phyloP scores from a whole-genome alignment of 306 rosid species.

The Prunus kanzakura region DNA sequence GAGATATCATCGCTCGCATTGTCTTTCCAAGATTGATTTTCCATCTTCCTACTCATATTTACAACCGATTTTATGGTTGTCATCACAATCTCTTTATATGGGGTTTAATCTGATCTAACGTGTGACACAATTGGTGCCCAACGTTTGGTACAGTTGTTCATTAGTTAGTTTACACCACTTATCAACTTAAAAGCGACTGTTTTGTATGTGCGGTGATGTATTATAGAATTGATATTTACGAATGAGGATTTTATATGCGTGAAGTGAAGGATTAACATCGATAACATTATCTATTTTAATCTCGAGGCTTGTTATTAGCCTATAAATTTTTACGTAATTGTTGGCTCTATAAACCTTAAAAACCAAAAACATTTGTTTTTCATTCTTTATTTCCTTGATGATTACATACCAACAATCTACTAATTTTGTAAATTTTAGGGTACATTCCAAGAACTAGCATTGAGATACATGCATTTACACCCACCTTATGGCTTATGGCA shows the following conservation, averaged over 20 bases:
- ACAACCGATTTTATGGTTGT: not conserved
- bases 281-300: too few relatives aligned
- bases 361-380: too few relatives aligned
- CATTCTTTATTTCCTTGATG: too few relatives aligned
- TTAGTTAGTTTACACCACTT: not conserved
- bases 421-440: not conserved
- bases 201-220: too few relatives aligned
- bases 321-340: too few relatives aligned
- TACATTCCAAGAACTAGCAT: constrained; percentile 1
- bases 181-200: too few relatives aligned
- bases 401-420: too few relatives aligned
- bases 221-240: too few relatives aligned
- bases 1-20: constrained; percentile 17
- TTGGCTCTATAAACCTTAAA: too few relatives aligned
- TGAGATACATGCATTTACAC: constrained; percentile 8
- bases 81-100: not conserved
- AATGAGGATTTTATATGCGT: too few relatives aligned
- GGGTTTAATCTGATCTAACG: not conserved
- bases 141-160: not conserved
- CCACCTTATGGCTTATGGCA: not conserved
- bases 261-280: too few relatives aligned
- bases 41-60: not conserved
- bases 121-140: not conserved
- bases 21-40: constrained; percentile 30
- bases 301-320: fast-evolving